These are phyloP conservation scores for Pseudotulostoma volvatum DNA, from an alignment of 495 filamentous ascomycete genomes.

Conservation along the genomic window DNA sequence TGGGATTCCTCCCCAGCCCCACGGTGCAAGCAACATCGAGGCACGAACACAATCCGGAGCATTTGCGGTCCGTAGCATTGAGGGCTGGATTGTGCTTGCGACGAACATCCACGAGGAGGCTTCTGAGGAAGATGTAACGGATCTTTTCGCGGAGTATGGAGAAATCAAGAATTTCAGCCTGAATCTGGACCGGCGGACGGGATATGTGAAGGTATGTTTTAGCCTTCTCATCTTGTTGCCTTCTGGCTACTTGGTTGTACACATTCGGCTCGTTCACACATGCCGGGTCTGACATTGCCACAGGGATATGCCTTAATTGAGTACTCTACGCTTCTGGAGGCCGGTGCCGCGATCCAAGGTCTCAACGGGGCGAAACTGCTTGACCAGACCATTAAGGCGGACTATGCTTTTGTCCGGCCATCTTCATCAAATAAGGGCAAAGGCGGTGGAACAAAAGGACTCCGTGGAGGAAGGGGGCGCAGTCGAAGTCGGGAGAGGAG, in stretches of 20 bases:
- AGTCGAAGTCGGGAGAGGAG: slow-evolving; percentile 41
- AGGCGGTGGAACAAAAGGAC: slow-evolving; percentile 33
- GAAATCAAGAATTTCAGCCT: slow-evolving; percentile 96
- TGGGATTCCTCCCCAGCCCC: slow-evolving; percentile 25
- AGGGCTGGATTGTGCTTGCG: slow-evolving; percentile 95
- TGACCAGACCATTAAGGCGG: slow-evolving; percentile 80
- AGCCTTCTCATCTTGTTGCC: too few species aligned
- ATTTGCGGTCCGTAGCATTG: slow-evolving; percentile 89
- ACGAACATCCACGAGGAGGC: slow-evolving; percentile 98
- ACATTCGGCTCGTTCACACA: too few species aligned
- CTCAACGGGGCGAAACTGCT: slow-evolving; percentile 70
- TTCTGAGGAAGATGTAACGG: slow-evolving; percentile 85
- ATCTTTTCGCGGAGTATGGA: slow-evolving; percentile 88
- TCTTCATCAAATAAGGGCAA: slow-evolving; percentile 52
- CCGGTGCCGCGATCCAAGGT: slow-evolving; percentile 69
- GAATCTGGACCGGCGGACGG: slow-evolving; percentile 85
- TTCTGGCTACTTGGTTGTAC: neutral
- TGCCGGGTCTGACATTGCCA: neutral
- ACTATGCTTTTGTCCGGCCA: slow-evolving; percentile 94
- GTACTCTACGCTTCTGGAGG: slow-evolving; percentile 76
- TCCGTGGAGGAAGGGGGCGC: slow-evolving; percentile 33
- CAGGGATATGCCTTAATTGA: slow-evolving; percentile 92
- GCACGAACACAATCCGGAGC: slow-evolving; percentile 61
- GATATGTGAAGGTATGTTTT: slow-evolving; percentile 81
- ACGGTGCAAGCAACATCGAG: slow-evolving; percentile 40